Percentiles rank a stretch among this genome's conserved stretches.
Evolutionary conservation across 2,329 filamentous ascomycete genomes (phyloP).

Genomic region (Taxawa tesnikishii): DNA sequence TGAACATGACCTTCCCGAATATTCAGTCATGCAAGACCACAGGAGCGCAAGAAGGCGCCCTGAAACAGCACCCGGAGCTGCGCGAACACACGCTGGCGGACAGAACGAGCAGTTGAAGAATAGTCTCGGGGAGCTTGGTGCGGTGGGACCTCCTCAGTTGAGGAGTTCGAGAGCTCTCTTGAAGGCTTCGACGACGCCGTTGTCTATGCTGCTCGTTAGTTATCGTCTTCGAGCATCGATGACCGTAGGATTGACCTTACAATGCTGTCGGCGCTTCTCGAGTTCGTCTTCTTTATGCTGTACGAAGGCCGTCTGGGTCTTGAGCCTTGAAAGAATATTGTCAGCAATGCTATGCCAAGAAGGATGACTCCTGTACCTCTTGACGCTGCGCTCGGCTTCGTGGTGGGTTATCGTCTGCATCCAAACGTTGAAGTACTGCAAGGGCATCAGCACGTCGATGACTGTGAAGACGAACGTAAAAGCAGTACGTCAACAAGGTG

Average conservation of each 20-base stretch:
- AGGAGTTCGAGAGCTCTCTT: constrained; percentile 36
- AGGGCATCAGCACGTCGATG: constrained; percentile 6
- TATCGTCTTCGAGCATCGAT: no score
- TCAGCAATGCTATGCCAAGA: constrained; percentile 2
- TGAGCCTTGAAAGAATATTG: constrained; percentile 41
- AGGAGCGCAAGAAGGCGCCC: neutral
- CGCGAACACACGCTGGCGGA: neutral
- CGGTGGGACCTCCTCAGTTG: constrained; percentile 8
- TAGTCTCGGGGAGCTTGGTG: neutral
- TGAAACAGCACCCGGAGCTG: neutral
- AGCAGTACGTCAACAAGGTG: constrained; percentile 47
- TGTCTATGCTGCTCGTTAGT: constrained; percentile 23
- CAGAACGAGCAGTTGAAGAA: neutral
- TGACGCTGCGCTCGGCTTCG: constrained; percentile 65
- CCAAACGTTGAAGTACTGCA: constrained; percentile 70
- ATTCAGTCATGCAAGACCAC: no score
- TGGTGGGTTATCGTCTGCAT: constrained; percentile 57
- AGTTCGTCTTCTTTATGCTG: constrained; percentile 60
- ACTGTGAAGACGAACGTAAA: no score
- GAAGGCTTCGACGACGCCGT: constrained; percentile 34
- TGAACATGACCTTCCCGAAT: no score
- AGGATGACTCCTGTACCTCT: constrained; percentile 44
- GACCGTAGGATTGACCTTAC: constrained; percentile 39
- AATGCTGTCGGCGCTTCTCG: constrained; percentile 65
- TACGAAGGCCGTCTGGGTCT: constrained; percentile 67